Evolutionary conservation across 1,284 basidiomycete species (phyloP).

Genomic region (Ganoderma leucocontextum): DNA sequence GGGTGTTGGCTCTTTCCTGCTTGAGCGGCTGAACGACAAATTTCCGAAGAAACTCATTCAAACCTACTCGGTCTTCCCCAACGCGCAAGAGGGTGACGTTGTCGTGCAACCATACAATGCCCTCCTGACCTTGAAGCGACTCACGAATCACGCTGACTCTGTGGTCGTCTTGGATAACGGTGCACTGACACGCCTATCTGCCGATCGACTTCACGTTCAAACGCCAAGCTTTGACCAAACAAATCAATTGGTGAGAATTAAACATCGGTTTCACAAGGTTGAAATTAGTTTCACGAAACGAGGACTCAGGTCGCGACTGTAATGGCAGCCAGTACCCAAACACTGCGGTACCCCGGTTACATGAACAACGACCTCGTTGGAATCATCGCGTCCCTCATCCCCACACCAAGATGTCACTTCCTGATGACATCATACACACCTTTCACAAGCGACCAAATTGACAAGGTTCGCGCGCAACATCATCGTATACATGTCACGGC

Average conservation of each 20-base stretch:
- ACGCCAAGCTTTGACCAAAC: constrained; percentile 95
- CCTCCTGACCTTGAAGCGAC: constrained; percentile 91
- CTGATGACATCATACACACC: constrained; percentile 99
- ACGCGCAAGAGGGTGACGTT: constrained; percentile 90
- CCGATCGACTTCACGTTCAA: constrained; percentile 90
- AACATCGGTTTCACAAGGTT: background rate
- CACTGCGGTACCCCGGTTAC: constrained; percentile 96
- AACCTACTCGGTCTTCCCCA: constrained; percentile 99
- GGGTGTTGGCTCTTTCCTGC: constrained; percentile 95
- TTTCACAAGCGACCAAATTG: constrained; percentile 95
- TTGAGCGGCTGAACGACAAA: constrained; percentile 96
- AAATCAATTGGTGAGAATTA: constrained; percentile 83
- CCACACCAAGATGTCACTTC: constrained; percentile 99
- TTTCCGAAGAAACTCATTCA: constrained; percentile 99
- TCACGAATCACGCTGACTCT: constrained; percentile 96
- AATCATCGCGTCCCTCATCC: constrained; percentile 96
- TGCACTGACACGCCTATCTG: constrained; percentile 90
- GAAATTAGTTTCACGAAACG: constrained; percentile 10
- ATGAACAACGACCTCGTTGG: constrained; percentile 99
- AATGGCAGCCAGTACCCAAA: constrained; percentile 97
- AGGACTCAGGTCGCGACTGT: constrained; percentile 84
- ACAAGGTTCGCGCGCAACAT: constrained; percentile 68
- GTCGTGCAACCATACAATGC: constrained; percentile 99
- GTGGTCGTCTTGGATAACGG: constrained; percentile 98
- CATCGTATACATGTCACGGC: background rate